Conservation (phyloP, 345 rosid genomes). For the Carallia brachiata region DNA sequence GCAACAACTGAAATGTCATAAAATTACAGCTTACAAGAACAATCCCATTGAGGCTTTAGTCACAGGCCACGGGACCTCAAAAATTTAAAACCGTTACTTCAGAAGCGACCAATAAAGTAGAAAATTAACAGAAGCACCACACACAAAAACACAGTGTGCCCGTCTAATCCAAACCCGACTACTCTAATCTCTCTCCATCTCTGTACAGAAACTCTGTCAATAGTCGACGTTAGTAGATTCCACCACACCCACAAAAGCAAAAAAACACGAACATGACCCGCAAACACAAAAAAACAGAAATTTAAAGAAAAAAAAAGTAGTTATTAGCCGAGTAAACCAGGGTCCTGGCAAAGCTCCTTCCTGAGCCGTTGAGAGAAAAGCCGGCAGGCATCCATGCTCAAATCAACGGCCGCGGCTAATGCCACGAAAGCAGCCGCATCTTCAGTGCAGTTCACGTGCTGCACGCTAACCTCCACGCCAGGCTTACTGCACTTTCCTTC, state of each 20-base stretch:
- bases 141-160: slow-evolving; percentile 36
- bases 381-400: slow-evolving; percentile 93
- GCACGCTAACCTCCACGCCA: slow-evolving; percentile 77
- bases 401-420: slow-evolving; percentile 76
- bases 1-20: background rate
- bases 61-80: background rate
- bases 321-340: slow-evolving; percentile 29
- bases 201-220: slow-evolving; percentile 24
- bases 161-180: background rate
- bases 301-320: background rate
- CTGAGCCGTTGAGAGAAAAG: slow-evolving; percentile 83
- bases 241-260: too few relatives aligned
- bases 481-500: slow-evolving; percentile 87
- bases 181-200: background rate
- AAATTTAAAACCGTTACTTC: background rate
- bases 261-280: too few relatives aligned
- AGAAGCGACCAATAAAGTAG: background rate
- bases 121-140: slow-evolving; percentile 44
- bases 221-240: too few relatives aligned
- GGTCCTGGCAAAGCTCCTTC: slow-evolving; percentile 66
- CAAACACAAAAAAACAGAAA: background rate
- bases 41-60: background rate
- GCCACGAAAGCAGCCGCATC: slow-evolving; percentile 97
- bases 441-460: slow-evolving; percentile 86
- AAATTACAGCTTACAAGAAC: slow-evolving; percentile 1